These are phyloP conservation scores for Boletus vinaceobasis DNA, from an alignment of 768 basidiomycete genomes.

Conservation along the genomic window DNA sequence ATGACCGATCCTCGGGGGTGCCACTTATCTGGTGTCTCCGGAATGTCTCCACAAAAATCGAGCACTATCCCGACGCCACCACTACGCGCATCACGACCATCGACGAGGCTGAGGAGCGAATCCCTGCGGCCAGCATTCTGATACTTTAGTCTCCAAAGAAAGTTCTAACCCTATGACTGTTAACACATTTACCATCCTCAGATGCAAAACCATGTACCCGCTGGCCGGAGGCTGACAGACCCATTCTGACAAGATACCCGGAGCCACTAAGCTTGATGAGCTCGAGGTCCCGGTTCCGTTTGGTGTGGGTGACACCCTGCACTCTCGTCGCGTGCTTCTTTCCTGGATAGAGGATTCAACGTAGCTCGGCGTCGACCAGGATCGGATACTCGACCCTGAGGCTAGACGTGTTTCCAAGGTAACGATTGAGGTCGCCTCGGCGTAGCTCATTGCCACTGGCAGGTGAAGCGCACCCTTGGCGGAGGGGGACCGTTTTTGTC, in stretches of 20 bases:
- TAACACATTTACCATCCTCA: neutral
- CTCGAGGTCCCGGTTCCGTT: no score
- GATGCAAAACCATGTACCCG: neutral
- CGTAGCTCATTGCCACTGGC: neutral
- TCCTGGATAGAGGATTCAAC: neutral
- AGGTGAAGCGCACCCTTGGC: neutral
- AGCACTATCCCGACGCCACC: neutral
- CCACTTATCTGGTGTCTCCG: no score
- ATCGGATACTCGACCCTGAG: neutral
- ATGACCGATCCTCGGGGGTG: neutral
- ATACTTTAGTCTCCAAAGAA: neutral
- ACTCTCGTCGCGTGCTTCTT: neutral
- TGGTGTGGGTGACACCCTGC: neutral
- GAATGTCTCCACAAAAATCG: neutral
- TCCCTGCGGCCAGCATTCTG: neutral
- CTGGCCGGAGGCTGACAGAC: neutral
- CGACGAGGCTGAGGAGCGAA: neutral
- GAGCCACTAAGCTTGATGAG: neutral
- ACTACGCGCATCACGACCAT: neutral
- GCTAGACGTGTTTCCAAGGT: neutral
- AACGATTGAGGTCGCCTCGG: neutral
- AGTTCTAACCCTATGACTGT: neutral
- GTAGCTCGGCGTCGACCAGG: neutral
- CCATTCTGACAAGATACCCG: neutral
- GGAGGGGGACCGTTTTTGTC: neutral